phyloP scores from a whole-genome alignment of 768 basidiomycete species.

The Kwoniella sp. region DNA sequence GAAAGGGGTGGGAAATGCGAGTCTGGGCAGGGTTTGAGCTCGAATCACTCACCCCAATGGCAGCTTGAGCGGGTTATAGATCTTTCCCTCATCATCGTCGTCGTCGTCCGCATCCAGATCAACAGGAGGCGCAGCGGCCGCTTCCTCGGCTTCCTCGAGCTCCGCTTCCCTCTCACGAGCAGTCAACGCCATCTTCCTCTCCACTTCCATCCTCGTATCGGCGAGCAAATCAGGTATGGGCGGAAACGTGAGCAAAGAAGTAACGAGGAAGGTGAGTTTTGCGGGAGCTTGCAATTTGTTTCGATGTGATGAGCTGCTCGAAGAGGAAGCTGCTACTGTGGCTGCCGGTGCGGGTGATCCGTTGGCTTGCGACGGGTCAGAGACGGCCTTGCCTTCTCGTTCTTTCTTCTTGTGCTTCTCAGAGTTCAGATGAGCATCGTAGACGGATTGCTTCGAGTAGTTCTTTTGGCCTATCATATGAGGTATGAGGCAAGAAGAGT shows the following conservation, averaged over 20 bases:
- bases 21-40: no score
- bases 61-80: constrained; percentile 96
- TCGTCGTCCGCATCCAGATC: constrained; percentile 42
- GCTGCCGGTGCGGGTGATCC: constrained; percentile 23
- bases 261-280: constrained; percentile 69
- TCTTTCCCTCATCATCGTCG: constrained; percentile 83
- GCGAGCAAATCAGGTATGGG: constrained; percentile 69
- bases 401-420: constrained; percentile 85
- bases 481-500: neutral
- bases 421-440: constrained; percentile 90
- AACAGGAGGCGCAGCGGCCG: constrained; percentile 51
- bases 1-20: neutral
- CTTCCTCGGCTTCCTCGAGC: constrained; percentile 76
- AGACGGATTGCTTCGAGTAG: constrained; percentile 97
- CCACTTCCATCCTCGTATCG: constrained; percentile 94
- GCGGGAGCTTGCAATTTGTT: constrained; percentile 60
- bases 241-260: constrained; percentile 65
- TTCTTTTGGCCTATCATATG: constrained; percentile 75
- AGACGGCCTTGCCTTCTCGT: constrained; percentile 44
- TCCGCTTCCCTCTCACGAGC: constrained; percentile 85
- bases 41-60: constrained; percentile 59
- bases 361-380: constrained; percentile 63
- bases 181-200: constrained; percentile 92
- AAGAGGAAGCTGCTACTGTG: constrained; percentile 39
- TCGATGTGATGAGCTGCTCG: constrained; percentile 36